Evolutionary conservation across 805 yeast species (phyloP).

Genomic region (Kodamaea jinghongensis): DNA sequence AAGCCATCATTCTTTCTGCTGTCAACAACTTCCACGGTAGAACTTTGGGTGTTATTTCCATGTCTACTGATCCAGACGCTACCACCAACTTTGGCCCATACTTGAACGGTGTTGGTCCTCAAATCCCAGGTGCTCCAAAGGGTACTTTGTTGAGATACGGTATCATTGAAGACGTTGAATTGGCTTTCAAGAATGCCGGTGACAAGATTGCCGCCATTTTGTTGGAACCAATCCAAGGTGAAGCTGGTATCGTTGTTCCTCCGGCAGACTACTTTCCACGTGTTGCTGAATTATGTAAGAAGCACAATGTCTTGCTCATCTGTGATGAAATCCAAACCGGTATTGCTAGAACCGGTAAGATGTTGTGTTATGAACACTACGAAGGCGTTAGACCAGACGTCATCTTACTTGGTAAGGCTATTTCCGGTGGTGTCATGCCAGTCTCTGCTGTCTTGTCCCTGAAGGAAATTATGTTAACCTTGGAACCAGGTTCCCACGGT

Average conservation of each 20-base stretch:
- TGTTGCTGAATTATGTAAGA: constrained; percentile 71
- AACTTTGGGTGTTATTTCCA: constrained; percentile 90
- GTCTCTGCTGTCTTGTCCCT: constrained; percentile 90
- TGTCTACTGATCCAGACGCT: constrained; percentile 96
- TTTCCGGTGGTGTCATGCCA: constrained; percentile 92
- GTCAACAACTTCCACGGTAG: constrained; percentile 94
- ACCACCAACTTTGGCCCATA: constrained; percentile 88
- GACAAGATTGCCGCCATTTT: constrained; percentile 87
- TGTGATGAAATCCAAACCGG: constrained; percentile 98
- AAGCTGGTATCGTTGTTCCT: constrained; percentile 96
- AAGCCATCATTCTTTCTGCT: constrained; percentile 86
- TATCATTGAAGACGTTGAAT: constrained; percentile 78
- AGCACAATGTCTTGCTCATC: constrained; percentile 83
- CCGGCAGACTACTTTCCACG: constrained; percentile 72
- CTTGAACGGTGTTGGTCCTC: constrained; percentile 77
- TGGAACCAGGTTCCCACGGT: constrained; percentile 96
- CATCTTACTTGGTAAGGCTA: constrained; percentile 87
- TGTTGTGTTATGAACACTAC: constrained; percentile 88
- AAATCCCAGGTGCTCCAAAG: constrained; percentile 68
- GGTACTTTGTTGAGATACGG: constrained; percentile 74
- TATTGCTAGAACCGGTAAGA: constrained; percentile 93
- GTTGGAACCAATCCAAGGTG: constrained; percentile 97
- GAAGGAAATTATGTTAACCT: constrained; percentile 81
- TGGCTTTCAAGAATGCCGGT: constrained; percentile 78
- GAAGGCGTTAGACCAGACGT: constrained; percentile 80